Evolutionary conservation across 1,284 basidiomycete genomes (phyloP), one percentile per base, ranked within the genome.

Genomic region (Sporisorium scitamineum): DNA sequence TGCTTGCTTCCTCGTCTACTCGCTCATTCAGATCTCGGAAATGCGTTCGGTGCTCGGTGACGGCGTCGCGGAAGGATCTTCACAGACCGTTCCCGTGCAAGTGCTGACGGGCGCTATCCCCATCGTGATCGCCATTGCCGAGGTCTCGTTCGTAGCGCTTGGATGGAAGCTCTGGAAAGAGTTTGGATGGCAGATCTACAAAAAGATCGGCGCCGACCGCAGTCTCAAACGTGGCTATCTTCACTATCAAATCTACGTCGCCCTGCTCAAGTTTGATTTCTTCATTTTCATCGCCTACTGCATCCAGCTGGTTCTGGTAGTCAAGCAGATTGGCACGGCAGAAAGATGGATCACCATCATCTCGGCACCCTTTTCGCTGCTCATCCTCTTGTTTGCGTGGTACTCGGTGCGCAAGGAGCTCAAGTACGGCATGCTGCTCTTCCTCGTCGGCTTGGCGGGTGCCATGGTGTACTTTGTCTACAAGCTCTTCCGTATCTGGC

Each of bases 101-200:
- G 71, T 82, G 20, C 57, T 80, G 37, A 80, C 80, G 5, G 78
- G 76, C 7, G 75, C 73, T 22, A 82, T 81, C 41, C 79, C 80
- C 5, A 70, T 71, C 59, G 75, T 82, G n/a, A 78, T 82, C 45
- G 78, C 71, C 7, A 52, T 70, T 39, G 66, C 78, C 42, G 68
- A 75, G 37, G 41, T 78, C 29, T 69, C 70, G n/a, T 79, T 79
- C 47, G n/a, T 70, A 11, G 45, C 69, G 13, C 68, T 82, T 16
- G 66, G 67, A 11, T 80, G 74, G 77, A 73, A 68, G 51, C 32
- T 82, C 27, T 79, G 73, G 66, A 79, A 73, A 57, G 80, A 80
- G 52, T 82, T 81, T 27, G 80, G 80, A 32, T 80, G 80, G 79
- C 72, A 80, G 44, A 79, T 82, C 42, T 82, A 82, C 73, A 79